Base-by-base conservation (phyloP, 768 basidiomycete species). In the Vishniacozyma victoriae region DNA sequence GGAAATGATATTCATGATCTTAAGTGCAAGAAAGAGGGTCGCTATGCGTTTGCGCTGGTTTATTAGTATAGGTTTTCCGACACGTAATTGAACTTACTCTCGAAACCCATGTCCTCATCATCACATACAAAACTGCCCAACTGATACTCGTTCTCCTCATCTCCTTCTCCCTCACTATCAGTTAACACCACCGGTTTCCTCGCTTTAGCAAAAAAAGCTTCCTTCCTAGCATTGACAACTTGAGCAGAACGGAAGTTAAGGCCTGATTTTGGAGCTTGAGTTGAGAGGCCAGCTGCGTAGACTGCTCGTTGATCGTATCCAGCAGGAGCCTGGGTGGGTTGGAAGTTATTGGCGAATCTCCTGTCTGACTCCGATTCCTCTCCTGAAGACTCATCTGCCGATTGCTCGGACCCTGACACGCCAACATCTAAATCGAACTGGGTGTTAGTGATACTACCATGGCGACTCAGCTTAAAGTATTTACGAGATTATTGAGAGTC, bases 221-320 rank as follows among this genome's bases (percentile, higher is more conserved):
- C 38, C 16, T 36, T 26, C 19, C 44, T 50, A 16, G 53, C 55
- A 9, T 35, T 35, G 14, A 44, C 27, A 20, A 46, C 43, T 12
- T 35, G 46, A 23, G 20, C 29, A 13, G 41, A 45, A 5, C 20
- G 49, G 41, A 71, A 67, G 22, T 46, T 44, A n/a, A 66, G 48
- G 12, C 67, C 62, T 31, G 44, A 50, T 20, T 39, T 25, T 26
- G 48, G 48, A 3, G 51, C 64, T 39, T 70, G 71, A 0, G 71
- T 70, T 3, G 61, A 50, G 4, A 71, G 44, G 4, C 71, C 69
- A 18, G 67, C 62, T 2, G 59, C 22, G 50, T 73, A 73, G 0
- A 65, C 58, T 3, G 59, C 60, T 16, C 52, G 62, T 45, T 73
- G 72, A 42, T 72, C 62, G 51, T 72, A 73, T 7, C 72, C 72